These are phyloP conservation scores for Phylloporus sp. DNA, from an alignment of 1,284 basidiomycete species.

Conservation along the genomic window DNA sequence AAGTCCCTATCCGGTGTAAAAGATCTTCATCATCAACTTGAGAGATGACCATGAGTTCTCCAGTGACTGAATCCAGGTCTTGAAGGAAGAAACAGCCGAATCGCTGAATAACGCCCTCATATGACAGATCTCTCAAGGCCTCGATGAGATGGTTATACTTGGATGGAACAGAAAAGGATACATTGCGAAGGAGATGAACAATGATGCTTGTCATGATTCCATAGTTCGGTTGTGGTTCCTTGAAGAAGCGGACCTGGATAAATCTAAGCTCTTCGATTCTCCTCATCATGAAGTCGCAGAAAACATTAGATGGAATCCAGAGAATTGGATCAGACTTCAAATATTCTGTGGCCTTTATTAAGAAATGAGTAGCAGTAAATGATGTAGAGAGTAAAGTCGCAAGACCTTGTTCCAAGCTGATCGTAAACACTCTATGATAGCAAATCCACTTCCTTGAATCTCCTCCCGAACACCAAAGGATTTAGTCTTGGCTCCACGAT, in stretches of 20 bases:
- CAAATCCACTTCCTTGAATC: background rate
- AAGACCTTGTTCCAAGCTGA: background rate
- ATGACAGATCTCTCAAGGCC: constrained; percentile 7
- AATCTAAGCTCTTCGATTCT: constrained; percentile 11
- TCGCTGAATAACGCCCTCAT: constrained; percentile 9
- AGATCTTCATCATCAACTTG: constrained; percentile 1
- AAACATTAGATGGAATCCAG: constrained; percentile 12
- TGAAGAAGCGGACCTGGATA: constrained; percentile 12
- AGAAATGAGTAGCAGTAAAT: background rate
- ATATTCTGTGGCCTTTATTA: background rate
- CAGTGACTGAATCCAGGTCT: constrained; percentile 12
- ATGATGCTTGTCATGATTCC: constrained; percentile 18
- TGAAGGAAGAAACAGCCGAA: constrained; percentile 21
- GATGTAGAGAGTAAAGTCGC: background rate
- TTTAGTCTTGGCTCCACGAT: background rate
- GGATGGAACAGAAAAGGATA: constrained; percentile 9
- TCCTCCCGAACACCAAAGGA: background rate
- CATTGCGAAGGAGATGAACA: constrained; percentile 10
- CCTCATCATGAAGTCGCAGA: constrained; percentile 11
- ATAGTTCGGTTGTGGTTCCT: constrained; percentile 5
- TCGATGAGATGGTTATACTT: constrained; percentile 7
- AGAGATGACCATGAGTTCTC: constrained; percentile 1
- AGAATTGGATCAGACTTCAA: constrained; percentile 10
- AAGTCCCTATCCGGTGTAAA: background rate
- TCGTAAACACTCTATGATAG: background rate